Base-by-base conservation (phyloP, 352 stramenopile species). In the Globisporangium perplexum region DNA sequence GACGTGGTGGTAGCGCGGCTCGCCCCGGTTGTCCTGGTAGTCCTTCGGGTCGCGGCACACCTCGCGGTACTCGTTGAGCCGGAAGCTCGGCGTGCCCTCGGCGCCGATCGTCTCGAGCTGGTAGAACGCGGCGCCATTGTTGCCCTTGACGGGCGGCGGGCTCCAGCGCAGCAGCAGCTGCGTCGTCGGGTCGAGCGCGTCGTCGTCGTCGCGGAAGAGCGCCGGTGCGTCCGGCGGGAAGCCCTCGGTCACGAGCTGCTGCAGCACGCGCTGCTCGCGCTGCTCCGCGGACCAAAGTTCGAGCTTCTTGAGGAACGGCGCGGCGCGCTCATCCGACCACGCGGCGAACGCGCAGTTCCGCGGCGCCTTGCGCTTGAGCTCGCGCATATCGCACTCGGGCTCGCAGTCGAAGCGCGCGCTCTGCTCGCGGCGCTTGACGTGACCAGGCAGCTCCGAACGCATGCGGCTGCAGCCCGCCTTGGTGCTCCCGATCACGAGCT, bases 41-140 rank as follows among this genome's bases (percentile, higher is more conserved):
- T 96, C 77, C 15, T 81, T 78, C 4, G 91, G 91, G 61, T 98
- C 91, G 0, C 91, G 75, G 44, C 80, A 94, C 35, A 98, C 68
- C 59, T 97, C 88, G 14, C 71, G 53, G 58, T 86, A 93, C 35
- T 83, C 64, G 53, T 86, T 89, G 23, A 83, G 53, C 14, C 81
- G 74, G 41, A 88, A 92, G 14, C 61, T 85, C 11, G 62, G 45
- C 15, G 76, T 83, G 20, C 83, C 83, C 47, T 93, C 83, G 0
- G 79, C 83, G 6, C 83, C 83, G 7, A 83, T 83, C 1, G 78
- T 90, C 55, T 93, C 83, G 17, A 93, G 68, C 22, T 88, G 75
- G 52, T 90, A 93, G 44, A 93, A 93, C n/a, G 80, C 78, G 0
- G 81, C 71, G 47, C 81, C 83, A 38, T 89, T 89, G 51, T 74